Evolutionary conservation across 495 filamentous ascomycete genomes (phyloP).

Genomic region (Hyaloscypha finlandica): DNA sequence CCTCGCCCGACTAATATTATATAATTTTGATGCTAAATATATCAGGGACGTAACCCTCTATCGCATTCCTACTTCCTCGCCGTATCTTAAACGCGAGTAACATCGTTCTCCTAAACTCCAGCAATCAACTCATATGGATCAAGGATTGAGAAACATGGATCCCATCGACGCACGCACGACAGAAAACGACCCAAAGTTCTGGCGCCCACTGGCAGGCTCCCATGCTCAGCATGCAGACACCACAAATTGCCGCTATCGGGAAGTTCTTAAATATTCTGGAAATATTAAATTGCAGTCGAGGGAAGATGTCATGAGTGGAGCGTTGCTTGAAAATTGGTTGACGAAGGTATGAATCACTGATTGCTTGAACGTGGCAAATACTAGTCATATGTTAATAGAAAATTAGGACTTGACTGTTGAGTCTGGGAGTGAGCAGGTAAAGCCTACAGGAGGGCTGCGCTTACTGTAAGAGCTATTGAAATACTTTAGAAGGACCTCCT

Average conservation of each 20-base stretch:
- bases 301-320: neutral
- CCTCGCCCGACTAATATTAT: no score
- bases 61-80: no score
- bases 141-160: no score
- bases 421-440: neutral
- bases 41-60: no score
- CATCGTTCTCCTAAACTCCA: no score
- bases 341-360: neutral
- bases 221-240: neutral
- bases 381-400: neutral
- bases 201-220: neutral
- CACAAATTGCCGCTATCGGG: neutral
- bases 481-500: neutral
- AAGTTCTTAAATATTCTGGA: neutral
- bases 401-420: neutral
- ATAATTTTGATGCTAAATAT: no score
- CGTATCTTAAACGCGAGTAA: no score
- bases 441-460: neutral
- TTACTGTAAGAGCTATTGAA: neutral
- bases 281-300: neutral
- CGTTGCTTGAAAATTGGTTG: neutral
- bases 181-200: neutral
- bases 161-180: neutral
- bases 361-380: neutral
- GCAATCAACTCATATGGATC: no score